These are phyloP conservation scores for Calycina marina DNA, from an alignment of 2,329 filamentous ascomycete species.

Conservation along the genomic window DNA sequence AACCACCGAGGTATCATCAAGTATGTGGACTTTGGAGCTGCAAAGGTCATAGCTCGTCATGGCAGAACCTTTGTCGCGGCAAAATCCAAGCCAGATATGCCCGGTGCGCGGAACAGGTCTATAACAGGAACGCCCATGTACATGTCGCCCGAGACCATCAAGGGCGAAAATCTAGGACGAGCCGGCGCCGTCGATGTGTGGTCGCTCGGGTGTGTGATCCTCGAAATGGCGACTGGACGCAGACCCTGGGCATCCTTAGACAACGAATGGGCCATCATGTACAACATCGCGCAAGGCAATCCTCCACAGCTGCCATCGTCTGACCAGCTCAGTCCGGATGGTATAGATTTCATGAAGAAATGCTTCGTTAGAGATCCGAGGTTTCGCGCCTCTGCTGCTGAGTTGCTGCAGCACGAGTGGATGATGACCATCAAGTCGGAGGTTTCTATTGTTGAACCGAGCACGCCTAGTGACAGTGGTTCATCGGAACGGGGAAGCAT, in stretches of 20 bases:
- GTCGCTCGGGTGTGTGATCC: slow-evolving; percentile 90
- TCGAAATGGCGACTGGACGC: slow-evolving; percentile 93
- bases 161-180: slow-evolving; percentile 66
- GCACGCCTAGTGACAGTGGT: slow-evolving; percentile 41
- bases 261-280: slow-evolving; percentile 99
- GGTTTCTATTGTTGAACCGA: slow-evolving; percentile 40
- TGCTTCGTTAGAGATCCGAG: slow-evolving; percentile 80
- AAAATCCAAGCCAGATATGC: slow-evolving; percentile 33
- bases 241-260: slow-evolving; percentile 91
- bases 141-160: slow-evolving; percentile 98
- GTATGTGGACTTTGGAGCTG: slow-evolving; percentile 95
- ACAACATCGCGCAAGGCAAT: slow-evolving; percentile 96
- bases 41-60: slow-evolving; percentile 90
- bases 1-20: slow-evolving; percentile 98
- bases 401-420: slow-evolving; percentile 92
- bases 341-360: slow-evolving; percentile 74
- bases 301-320: slow-evolving; percentile 67
- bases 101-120: slow-evolving; percentile 58
- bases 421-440: slow-evolving; percentile 51
- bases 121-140: slow-evolving; percentile 99
- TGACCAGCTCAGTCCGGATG: slow-evolving; percentile 72
- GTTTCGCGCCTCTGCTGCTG: slow-evolving; percentile 66
- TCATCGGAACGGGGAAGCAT: no score
- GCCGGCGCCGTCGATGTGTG: slow-evolving; percentile 87
- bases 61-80: slow-evolving; percentile 63